Evolutionary conservation across 2,329 filamentous ascomycete species (phyloP).

Genomic region (Fusarium camptoceras): DNA sequence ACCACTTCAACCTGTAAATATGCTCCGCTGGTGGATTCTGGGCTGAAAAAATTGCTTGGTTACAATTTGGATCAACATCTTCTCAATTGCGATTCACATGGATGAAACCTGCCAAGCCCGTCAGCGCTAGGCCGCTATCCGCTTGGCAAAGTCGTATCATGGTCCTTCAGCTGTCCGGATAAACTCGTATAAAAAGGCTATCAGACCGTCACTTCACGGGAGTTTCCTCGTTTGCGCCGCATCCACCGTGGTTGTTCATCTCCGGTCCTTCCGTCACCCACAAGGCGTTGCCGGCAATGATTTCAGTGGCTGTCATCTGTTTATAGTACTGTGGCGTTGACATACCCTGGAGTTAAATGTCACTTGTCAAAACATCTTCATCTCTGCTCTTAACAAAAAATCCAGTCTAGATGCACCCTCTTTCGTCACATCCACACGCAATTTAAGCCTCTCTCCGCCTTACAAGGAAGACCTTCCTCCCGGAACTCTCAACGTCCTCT

Average conservation of each 20-base stretch:
- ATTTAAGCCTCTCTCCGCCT: slow-evolving; percentile 20
- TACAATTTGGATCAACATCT: slow-evolving; percentile 11
- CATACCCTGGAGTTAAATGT: not conserved
- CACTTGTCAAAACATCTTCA: not conserved
- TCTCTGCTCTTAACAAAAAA: slow-evolving; percentile 5
- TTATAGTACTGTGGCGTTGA: not conserved
- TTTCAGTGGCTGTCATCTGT: not conserved
- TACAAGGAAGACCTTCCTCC: slow-evolving; percentile 12
- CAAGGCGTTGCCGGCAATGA: not conserved
- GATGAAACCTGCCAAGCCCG: slow-evolving; percentile 31
- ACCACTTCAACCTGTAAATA: not conserved
- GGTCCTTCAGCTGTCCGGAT: not conserved
- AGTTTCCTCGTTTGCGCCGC: not conserved
- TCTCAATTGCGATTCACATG: slow-evolving; percentile 9
- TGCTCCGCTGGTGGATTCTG: not conserved
- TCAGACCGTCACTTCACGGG: not conserved
- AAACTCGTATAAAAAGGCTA: not conserved
- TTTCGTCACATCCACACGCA: slow-evolving; percentile 14
- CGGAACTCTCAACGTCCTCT: not conserved
- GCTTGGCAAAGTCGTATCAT: slow-evolving; percentile 5
- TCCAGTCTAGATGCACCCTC: not conserved
- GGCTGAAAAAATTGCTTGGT: not conserved
- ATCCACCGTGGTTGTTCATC: not conserved
- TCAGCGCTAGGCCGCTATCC: slow-evolving; percentile 27
- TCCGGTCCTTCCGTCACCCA: slow-evolving; percentile 20